Evolutionary conservation across 1,139 yeast genomes (phyloP).

Genomic region (Blastobotrys apis): DNA sequence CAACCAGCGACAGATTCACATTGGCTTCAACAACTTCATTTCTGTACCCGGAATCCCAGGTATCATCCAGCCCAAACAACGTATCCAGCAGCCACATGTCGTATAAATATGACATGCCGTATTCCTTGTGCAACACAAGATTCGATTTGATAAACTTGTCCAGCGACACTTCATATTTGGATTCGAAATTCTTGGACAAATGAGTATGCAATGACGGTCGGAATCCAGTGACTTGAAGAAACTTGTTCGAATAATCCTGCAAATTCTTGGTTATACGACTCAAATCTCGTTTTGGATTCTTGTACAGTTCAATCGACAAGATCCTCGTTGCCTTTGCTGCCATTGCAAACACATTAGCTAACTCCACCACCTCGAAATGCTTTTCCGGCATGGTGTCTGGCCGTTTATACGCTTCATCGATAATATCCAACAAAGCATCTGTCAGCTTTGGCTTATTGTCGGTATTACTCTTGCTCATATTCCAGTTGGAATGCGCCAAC

Average conservation of each 20-base stretch:
- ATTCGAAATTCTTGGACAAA: slow-evolving; percentile 44
- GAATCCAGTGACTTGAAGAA: slow-evolving; percentile 40
- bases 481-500: slow-evolving; percentile 35
- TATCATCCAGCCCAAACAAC: slow-evolving; percentile 44
- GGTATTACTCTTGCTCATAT: slow-evolving; percentile 17
- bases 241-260: slow-evolving; percentile 33
- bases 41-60: slow-evolving; percentile 50
- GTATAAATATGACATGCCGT: slow-evolving; percentile 54
- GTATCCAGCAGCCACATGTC: slow-evolving; percentile 62
- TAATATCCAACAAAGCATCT: slow-evolving; percentile 11
- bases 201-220: slow-evolving; percentile 46
- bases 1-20: slow-evolving; percentile 57
- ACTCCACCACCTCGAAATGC: slow-evolving; percentile 34
- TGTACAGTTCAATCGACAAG: slow-evolving; percentile 66
- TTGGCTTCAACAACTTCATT: slow-evolving; percentile 57
- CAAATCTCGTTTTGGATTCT: slow-evolving; percentile 31
- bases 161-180: slow-evolving; percentile 46
- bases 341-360: slow-evolving; percentile 54
- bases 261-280: slow-evolving; percentile 2
- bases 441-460: slow-evolving; percentile 6
- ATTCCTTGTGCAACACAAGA: slow-evolving; percentile 41
- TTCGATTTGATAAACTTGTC: slow-evolving; percentile 42
- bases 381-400: neutral
- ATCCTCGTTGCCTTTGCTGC: slow-evolving; percentile 70
- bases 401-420: slow-evolving; percentile 5